Conservation (phyloP, 495 filamentous ascomycete species). For the Echria macrotheca region DNA sequence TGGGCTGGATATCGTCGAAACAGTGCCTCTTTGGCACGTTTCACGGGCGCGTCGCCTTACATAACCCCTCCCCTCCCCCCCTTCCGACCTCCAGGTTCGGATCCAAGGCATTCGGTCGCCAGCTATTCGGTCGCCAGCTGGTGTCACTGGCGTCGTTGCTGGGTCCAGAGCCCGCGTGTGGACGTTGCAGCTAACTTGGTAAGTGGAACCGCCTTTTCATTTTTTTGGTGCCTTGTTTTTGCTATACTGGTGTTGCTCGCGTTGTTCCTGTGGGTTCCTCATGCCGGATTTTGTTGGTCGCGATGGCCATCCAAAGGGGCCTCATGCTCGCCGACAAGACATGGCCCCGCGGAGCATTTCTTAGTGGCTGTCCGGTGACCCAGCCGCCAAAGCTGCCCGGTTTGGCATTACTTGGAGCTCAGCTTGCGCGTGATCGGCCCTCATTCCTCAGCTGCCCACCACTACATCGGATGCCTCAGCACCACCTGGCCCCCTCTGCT, state of each 20-base stretch:
- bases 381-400: conserved; percentile 8
- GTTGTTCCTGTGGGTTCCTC: conserved; percentile 9
- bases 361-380: conserved; percentile 22
- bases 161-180: background rate
- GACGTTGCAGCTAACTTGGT: background rate
- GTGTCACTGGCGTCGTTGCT: conserved; percentile 4
- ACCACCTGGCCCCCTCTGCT: background rate
- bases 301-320: conserved; percentile 6
- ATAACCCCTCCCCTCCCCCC: background rate
- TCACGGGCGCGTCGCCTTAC: conserved; percentile 6
- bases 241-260: conserved; percentile 3
- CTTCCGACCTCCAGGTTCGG: background rate
- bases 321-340: conserved; percentile 4
- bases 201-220: too few species aligned
- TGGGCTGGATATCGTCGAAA: background rate
- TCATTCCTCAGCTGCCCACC: conserved; percentile 19
- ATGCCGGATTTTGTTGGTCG: background rate
- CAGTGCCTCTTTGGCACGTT: conserved; percentile 9
- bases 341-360: conserved; percentile 11
- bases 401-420: conserved; percentile 6
- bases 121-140: conserved; percentile 10
- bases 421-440: conserved; percentile 19
- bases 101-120: conserved; percentile 10
- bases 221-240: background rate
- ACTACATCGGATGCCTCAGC: background rate